Percentiles rank a stretch among this genome's conserved stretches.
These are phyloP conservation scores for Neurospora intermedia DNA, from an alignment of 495 filamentous ascomycete species.

Conservation along the genomic window DNA sequence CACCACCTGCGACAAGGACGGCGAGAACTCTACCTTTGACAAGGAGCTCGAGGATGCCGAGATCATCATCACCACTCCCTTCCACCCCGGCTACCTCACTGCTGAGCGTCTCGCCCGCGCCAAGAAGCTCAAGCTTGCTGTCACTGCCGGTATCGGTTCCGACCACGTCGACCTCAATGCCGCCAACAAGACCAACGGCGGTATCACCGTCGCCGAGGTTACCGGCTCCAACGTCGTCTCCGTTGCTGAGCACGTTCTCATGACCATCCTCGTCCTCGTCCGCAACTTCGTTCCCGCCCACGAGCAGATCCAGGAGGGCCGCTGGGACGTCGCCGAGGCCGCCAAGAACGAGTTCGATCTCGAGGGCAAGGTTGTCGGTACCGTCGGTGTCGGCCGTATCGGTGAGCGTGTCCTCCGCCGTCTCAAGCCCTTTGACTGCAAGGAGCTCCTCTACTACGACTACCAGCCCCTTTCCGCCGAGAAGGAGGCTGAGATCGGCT, in stretches of 20 bases:
- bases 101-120: slow-evolving; percentile 93
- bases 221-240: slow-evolving; percentile 90
- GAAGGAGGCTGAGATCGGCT: slow-evolving; percentile 93
- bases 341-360: slow-evolving; percentile 98
- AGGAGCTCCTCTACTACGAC: slow-evolving; percentile 98
- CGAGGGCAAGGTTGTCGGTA: slow-evolving; percentile 95
- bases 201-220: slow-evolving; percentile 93
- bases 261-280: slow-evolving; percentile 94
- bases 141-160: slow-evolving; percentile 96
- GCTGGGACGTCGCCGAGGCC: slow-evolving; percentile 91
- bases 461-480: slow-evolving; percentile 87
- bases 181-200: slow-evolving; percentile 97
- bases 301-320: slow-evolving; percentile 77
- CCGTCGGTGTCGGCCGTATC: slow-evolving; percentile 94
- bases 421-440: slow-evolving; percentile 96
- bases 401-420: slow-evolving; percentile 95
- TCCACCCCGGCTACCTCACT: slow-evolving; percentile 97
- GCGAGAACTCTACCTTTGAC: slow-evolving; percentile 87
- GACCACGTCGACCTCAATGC: slow-evolving; percentile 96
- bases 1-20: slow-evolving; percentile 93
- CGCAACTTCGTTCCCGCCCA: slow-evolving; percentile 98
- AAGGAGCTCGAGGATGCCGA: slow-evolving; percentile 92
- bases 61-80: slow-evolving; percentile 98
- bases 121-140: slow-evolving; percentile 94
- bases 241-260: slow-evolving; percentile 89